A percentile compares a stretch with the other conserved stretches of the same genome.
Evolutionary conservation across 331 rosid genomes (phyloP).

Genomic region (Ulmus americana): DNA sequence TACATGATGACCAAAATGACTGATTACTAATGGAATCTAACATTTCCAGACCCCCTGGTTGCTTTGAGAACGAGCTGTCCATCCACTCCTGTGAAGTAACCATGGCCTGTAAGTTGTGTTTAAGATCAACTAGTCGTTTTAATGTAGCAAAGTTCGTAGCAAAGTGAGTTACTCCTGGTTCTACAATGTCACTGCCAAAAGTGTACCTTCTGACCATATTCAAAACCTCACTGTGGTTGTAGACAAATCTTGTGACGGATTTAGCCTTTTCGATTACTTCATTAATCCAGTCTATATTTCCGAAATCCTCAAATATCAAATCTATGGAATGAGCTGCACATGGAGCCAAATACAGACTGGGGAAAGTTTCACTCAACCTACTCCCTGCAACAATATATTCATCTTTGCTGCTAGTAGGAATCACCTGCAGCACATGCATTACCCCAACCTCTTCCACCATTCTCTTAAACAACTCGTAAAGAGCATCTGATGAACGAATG

Average conservation of each 20-base stretch:
- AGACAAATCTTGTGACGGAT: slow-evolving; percentile 27
- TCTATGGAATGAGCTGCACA: slow-evolving; percentile 23
- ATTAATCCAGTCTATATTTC: slow-evolving; percentile 28
- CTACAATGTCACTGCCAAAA: slow-evolving; percentile 26
- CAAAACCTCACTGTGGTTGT: slow-evolving; percentile 15
- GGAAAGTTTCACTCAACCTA: slow-evolving; percentile 25
- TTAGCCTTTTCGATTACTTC: slow-evolving; percentile 21
- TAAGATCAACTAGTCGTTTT: slow-evolving; percentile 27
- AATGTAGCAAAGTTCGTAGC: slow-evolving; percentile 24
- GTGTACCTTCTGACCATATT: slow-evolving; percentile 31
- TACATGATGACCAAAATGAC: slow-evolving; percentile 27
- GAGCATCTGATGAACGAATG: slow-evolving; percentile 18
- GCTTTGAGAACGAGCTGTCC: slow-evolving; percentile 9
- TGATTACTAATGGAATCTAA: slow-evolving; percentile 13
- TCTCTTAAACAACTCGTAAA: slow-evolving; percentile 21
- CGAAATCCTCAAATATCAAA: slow-evolving; percentile 20
- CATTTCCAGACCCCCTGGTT: slow-evolving; percentile 20
- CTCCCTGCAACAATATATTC: slow-evolving; percentile 18
- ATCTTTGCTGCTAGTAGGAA: slow-evolving; percentile 17
- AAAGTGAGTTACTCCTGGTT: slow-evolving; percentile 17
- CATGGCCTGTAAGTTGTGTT: slow-evolving; percentile 29
- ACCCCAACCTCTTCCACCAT: slow-evolving; percentile 30
- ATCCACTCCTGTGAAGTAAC: slow-evolving; percentile 29
- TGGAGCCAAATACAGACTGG: slow-evolving; percentile 30
- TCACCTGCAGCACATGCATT: slow-evolving; percentile 23